phyloP scores from a whole-genome alignment of 2,329 filamentous ascomycete species.

The Diaporthe capsici region DNA sequence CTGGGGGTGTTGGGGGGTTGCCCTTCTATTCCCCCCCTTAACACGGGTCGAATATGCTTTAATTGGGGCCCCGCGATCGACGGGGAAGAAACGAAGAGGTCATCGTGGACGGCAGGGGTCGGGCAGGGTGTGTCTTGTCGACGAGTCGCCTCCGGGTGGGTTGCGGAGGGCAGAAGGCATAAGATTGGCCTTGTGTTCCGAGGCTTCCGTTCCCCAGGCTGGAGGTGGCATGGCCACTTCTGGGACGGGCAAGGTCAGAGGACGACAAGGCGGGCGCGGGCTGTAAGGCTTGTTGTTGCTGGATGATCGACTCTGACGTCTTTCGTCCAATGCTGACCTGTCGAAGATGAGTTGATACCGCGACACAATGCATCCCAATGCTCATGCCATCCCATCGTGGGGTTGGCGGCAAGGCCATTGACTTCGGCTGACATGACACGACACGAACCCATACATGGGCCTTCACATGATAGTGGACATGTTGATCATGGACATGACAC shows the following conservation, averaged over 20 bases:
- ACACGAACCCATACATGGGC: neutral
- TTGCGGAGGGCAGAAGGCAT: slow-evolving; percentile 34
- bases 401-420: slow-evolving; percentile 6
- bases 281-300: slow-evolving; percentile 20
- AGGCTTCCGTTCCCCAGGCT: slow-evolving; percentile 29
- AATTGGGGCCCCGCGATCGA: slow-evolving; percentile 47
- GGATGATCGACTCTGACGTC: slow-evolving; percentile 29
- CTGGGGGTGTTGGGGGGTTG: slow-evolving; percentile 37
- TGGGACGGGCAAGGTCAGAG: slow-evolving; percentile 36
- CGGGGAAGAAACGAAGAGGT: slow-evolving; percentile 46
- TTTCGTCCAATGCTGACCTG: slow-evolving; percentile 21
- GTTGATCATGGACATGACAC: slow-evolving; percentile 8
- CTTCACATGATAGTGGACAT: no score
- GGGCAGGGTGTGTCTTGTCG: slow-evolving; percentile 18
- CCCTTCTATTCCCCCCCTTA: slow-evolving; percentile 17
- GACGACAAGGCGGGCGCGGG: slow-evolving; percentile 35
- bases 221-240: slow-evolving; percentile 23
- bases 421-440: slow-evolving; percentile 24
- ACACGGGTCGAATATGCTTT: slow-evolving; percentile 32
- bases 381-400: slow-evolving; percentile 31
- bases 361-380: slow-evolving; percentile 16
- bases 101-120: slow-evolving; percentile 25
- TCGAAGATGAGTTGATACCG: slow-evolving; percentile 11
- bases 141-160: slow-evolving; percentile 29
- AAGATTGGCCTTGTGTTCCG: slow-evolving; percentile 38